Percentiles rank a stretch among this genome's conserved stretches.
Evolutionary conservation across 192 early-diverging fungal genomes (phyloP).

Genomic region (Backusella tuberculispora): DNA sequence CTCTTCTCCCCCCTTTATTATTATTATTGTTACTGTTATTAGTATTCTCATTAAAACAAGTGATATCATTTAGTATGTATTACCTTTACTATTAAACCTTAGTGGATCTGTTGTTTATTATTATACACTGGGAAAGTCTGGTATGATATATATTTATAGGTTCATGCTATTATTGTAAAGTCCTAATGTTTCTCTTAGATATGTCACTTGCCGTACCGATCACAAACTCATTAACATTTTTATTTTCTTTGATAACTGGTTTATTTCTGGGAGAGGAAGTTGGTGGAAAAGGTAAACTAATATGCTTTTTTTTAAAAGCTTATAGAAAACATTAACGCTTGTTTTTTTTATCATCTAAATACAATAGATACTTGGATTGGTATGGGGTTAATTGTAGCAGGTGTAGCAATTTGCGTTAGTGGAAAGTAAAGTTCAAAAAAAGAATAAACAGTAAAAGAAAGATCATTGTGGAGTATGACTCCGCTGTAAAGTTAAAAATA

Average conservation of each 20-base stretch:
- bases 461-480: neutral
- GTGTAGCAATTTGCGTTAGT: conserved; percentile 70
- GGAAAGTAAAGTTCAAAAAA: conserved; percentile 41
- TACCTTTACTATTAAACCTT: conserved; percentile 88
- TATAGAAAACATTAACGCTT: conserved; percentile 3
- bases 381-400: conserved; percentile 68
- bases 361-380: conserved; percentile 64
- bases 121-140: conserved; percentile 81
- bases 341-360: neutral
- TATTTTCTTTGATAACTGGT: conserved; percentile 83
- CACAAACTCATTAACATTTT: conserved; percentile 88
- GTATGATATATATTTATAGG: conserved; percentile 32
- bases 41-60: neutral
- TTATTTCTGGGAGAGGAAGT: conserved; percentile 78
- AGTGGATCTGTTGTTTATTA: conserved; percentile 94
- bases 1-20: neutral
- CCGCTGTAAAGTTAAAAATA: neutral
- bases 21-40: neutral
- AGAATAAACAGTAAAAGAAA: neutral
- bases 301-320: too few species aligned
- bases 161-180: neutral
- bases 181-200: conserved; percentile 48
- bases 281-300: conserved; percentile 59
- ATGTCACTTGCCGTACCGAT: conserved; percentile 92
- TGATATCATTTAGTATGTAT: conserved; percentile 61